A percentile compares a stretch with the other conserved stretches of the same genome.
These are phyloP conservation scores for Colletotrichum sidae DNA, from an alignment of 2,329 filamentous ascomycete genomes.

Conservation along the genomic window DNA sequence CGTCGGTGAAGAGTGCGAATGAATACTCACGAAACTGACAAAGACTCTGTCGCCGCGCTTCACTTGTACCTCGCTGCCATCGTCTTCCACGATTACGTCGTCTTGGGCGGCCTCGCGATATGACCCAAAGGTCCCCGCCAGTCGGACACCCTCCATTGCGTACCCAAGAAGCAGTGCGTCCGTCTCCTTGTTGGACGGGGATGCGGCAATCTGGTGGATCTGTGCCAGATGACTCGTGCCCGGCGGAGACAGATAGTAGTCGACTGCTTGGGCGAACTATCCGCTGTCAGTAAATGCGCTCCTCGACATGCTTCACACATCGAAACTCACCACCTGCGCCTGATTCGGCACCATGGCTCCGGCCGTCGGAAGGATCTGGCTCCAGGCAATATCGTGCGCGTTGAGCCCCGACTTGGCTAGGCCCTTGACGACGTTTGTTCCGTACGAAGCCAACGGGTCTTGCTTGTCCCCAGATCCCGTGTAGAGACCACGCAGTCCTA, in stretches of 20 bases:
- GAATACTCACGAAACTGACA: slow-evolving; percentile 66
- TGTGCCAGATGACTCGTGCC: slow-evolving; percentile 68
- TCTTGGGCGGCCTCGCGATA: slow-evolving; percentile 65
- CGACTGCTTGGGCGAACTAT: slow-evolving; percentile 77
- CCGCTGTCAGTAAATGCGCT: slow-evolving; percentile 36
- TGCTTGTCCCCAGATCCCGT: slow-evolving; percentile 61
- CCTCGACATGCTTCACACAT: background rate
- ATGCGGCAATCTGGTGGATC: slow-evolving; percentile 69
- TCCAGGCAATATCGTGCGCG: slow-evolving; percentile 76
- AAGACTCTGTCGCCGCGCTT: slow-evolving; percentile 70
- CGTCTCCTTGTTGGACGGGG: slow-evolving; percentile 65
- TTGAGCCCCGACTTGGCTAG: slow-evolving; percentile 73
- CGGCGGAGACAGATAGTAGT: slow-evolving; percentile 75
- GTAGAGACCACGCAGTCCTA: slow-evolving; percentile 64
- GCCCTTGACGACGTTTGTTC: slow-evolving; percentile 72
- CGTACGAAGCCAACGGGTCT: slow-evolving; percentile 71
- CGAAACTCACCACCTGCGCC: slow-evolving; percentile 68
- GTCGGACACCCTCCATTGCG: slow-evolving; percentile 76
- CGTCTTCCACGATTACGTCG: slow-evolving; percentile 62
- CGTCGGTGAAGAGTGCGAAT: background rate
- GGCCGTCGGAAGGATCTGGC: slow-evolving; percentile 75
- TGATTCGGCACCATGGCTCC: slow-evolving; percentile 77
- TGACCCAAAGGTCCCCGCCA: slow-evolving; percentile 72
- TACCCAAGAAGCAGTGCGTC: slow-evolving; percentile 76
- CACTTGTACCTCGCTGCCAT: slow-evolving; percentile 63